These are phyloP conservation scores for Pestalotiopsis sp. DNA, from an alignment of 2,329 filamentous ascomycete genomes.

Conservation along the genomic window DNA sequence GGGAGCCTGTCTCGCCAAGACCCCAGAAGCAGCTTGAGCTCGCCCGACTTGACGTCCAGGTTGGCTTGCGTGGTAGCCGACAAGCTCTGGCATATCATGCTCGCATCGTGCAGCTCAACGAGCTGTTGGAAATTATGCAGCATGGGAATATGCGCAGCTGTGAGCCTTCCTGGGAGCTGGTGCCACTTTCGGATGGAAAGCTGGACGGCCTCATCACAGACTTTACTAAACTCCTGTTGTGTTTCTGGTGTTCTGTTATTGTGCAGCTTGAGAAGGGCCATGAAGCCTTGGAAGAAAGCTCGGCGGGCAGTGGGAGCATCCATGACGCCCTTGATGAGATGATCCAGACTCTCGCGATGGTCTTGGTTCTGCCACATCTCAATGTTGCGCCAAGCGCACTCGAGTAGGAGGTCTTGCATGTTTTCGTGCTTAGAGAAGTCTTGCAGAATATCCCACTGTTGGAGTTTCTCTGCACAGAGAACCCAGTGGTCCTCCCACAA, in stretches of 20 bases:
- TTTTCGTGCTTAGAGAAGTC: slow-evolving; percentile 99
- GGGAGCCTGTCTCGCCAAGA: slow-evolving; percentile 95
- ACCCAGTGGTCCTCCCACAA: slow-evolving; percentile 99
- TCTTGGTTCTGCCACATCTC: slow-evolving; percentile 91
- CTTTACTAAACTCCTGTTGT: slow-evolving; percentile 78
- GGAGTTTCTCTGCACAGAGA: slow-evolving; percentile 93
- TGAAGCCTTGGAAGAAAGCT: slow-evolving; percentile 98
- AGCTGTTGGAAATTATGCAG: slow-evolving; percentile 98
- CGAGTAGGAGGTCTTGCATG: slow-evolving; percentile 91
- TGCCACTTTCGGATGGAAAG: slow-evolving; percentile 98
- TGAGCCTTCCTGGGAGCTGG: slow-evolving; percentile 90
- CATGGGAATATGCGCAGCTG: slow-evolving; percentile 91
- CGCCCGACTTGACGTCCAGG: slow-evolving; percentile 90
- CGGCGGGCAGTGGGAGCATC: slow-evolving; percentile 93
- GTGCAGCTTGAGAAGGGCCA: slow-evolving; percentile 92
- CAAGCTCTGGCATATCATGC: slow-evolving; percentile 91
- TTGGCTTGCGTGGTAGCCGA: slow-evolving; percentile 82
- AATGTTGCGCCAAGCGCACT: slow-evolving; percentile 93
- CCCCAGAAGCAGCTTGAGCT: slow-evolving; percentile 89
- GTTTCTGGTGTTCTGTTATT: slow-evolving; percentile 73
- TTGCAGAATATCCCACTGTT: slow-evolving; percentile 97
- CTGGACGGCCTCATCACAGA: slow-evolving; percentile 97
- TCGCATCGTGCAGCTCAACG: slow-evolving; percentile 96
- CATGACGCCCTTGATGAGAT: slow-evolving; percentile 94
- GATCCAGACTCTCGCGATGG: slow-evolving; percentile 86